Base-by-base conservation (phyloP, 2,329 filamentous ascomycete species). In the Colletotrichum sp. region DNA sequence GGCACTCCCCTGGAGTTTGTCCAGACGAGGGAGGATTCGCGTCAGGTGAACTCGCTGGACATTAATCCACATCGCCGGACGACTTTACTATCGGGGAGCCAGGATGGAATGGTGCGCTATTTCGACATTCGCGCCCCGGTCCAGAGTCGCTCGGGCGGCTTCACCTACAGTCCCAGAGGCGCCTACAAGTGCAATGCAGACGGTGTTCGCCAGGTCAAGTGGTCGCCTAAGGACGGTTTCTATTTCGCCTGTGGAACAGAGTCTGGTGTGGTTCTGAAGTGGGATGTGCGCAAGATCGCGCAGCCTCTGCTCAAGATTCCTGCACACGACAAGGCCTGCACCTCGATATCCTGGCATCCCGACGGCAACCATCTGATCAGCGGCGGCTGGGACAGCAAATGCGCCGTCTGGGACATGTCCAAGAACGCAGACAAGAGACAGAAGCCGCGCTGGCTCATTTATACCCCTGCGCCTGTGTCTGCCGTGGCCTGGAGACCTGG, bases 331-430 rank as follows among this genome's bases (percentile, higher is more conserved):
- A 91, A 90, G 77, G 86, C 90, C 0, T 92, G 91, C 79, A 87
- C 89, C 3, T 88, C 91, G 1, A 90, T 93, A 59, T 89, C 91
- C 5, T 94, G 93, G 93, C 93, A 94, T 78, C 90, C 91, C 0
- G 92, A 94, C 80, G 93, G 92, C 16, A 87, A 89, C n/a, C 92
- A 94, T 79, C 84, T 94, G 13, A 88, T 92, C 65, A 94, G 91
- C 77, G 92, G 89, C 6, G 92, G 92, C 8, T 86, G 89, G 78
- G 93, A 94, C 80, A 89, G 88, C 75, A 90, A 89, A 69, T 90
- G 92, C 52, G 88, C 92, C 79, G 90, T 94, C 8, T 94, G 93
- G 93, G 92, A 94, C 79, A 83, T 94, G 73, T 90, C 90, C 7
- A 87, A 86, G 68, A 88, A 86, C 8, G 91, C 90, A 18, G 92